Base-by-base conservation (phyloP, 257 asterid species). In the Ophiorrhiza pumila region DNA sequence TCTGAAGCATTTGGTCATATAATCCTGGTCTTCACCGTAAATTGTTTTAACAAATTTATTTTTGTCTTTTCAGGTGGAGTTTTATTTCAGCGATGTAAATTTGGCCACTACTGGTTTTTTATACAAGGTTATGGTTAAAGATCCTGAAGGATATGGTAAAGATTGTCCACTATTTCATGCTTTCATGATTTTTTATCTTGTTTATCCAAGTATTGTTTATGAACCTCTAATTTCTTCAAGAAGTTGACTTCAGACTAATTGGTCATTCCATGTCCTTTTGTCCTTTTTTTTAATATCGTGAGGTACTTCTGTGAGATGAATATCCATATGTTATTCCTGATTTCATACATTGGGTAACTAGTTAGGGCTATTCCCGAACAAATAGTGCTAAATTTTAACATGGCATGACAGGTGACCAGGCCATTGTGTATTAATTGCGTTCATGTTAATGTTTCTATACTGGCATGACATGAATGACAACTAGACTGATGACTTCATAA, bases 91-190 rank as follows among this genome's bases (percentile, higher is more conserved):
- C 77, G 98, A 92, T 73, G 80, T 90, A 75, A 92, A 92, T 84
- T 84, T 92, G 77, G 98, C 98, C 37, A 90, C 97, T n/a, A 92
- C 98, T 66, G 97, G 88, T 81, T 94, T 88, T 78, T 79, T 90
- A 67, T 86, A 83, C 76, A 78, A 84, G 83, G 74, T 82, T 77
- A 92, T 92, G 97, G 60, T 75, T 76, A 90, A 87, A 80, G 97
- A 92, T 81, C 95, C 91, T 37, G 95, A 88, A 53, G 98, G 96
- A 81, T 88, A 85, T 83, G 97, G 98, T 90, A 77, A n/a, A 79
- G 88, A 37, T 74, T 61, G 53, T 74, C 69, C n/a, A 52, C 58
- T 66, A 71, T 58, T 65, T 65, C 50, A 69, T 59, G 37, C 72
- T 22, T 56, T 62, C 41, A 47, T 49, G 32, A 63, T 5, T 20